phyloP scores from a whole-genome alignment of 805 yeast genomes.

The Starmerella bombicola region DNA sequence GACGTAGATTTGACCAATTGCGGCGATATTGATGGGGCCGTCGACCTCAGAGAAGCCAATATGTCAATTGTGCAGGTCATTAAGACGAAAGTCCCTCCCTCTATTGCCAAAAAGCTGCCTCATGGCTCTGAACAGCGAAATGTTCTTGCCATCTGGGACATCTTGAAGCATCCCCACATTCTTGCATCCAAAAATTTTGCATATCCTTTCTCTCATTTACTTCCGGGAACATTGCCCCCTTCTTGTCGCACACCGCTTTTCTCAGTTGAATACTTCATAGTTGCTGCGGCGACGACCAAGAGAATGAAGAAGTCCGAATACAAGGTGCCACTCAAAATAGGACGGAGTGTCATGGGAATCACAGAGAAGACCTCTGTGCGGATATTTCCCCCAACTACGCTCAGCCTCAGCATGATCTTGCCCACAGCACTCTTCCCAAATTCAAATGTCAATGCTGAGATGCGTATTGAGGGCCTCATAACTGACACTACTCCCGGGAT shows the following conservation, averaged over 20 bases:
- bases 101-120: conserved; percentile 17
- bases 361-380: conserved; percentile 78
- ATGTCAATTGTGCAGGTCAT: conserved; percentile 53
- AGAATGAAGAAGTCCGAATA: conserved; percentile 6
- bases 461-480: conserved; percentile 49
- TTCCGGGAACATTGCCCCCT: conserved; percentile 83
- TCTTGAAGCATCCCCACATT: conserved; percentile 42
- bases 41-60: conserved; percentile 23
- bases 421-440: conserved; percentile 87
- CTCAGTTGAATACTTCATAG: conserved; percentile 57
- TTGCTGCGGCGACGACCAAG: conserved; percentile 35
- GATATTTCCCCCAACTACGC: conserved; percentile 90
- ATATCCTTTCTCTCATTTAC: conserved; percentile 79
- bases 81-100: conserved; percentile 22
- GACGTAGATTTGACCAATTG: conserved; percentile 39
- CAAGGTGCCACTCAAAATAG: conserved; percentile 37
- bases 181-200: conserved; percentile 66
- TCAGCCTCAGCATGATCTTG: conserved; percentile 72
- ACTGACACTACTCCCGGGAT: conserved; percentile 26
- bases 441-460: conserved; percentile 70
- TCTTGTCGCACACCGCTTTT: conserved; percentile 50
- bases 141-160: conserved; percentile 79
- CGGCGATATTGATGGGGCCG: conserved; percentile 42
- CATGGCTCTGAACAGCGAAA: conserved; percentile 25
- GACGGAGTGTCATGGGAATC: conserved; percentile 67